Conservation (phyloP, 2,329 filamentous ascomycete genomes). For the Colletotrichum sp. region DNA sequence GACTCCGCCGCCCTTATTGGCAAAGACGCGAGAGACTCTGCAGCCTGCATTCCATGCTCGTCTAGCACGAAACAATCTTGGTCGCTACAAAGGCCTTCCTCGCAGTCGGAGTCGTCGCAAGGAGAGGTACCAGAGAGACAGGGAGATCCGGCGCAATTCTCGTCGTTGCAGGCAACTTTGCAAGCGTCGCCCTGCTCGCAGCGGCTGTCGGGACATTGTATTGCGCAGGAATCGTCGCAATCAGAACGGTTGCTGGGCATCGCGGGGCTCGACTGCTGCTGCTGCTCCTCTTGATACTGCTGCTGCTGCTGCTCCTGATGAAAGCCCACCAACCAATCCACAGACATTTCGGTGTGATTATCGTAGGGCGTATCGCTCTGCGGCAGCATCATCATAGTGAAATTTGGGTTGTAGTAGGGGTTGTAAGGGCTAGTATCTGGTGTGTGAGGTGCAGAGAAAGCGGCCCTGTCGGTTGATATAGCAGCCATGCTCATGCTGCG, state of each 20-base stretch:
- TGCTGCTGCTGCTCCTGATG: background rate
- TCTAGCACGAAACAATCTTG: conserved; percentile 30
- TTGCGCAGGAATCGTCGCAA: conserved; percentile 27
- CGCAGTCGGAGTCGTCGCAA: conserved; percentile 44
- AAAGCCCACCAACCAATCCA: background rate
- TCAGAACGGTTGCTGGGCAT: conserved; percentile 9
- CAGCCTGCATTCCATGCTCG: background rate
- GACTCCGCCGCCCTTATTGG: background rate
- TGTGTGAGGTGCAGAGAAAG: background rate
- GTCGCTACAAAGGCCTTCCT: conserved; percentile 40
- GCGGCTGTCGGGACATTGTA: conserved; percentile 25
- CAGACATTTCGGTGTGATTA: background rate
- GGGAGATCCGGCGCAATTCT: background rate
- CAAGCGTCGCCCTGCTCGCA: background rate
- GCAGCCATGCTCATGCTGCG: conserved; percentile 2
- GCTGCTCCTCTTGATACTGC: background rate
- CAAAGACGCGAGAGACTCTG: background rate
- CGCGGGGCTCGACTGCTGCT: background rate
- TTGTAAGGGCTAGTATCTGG: background rate
- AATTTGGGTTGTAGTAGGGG: background rate
- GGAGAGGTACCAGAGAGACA: background rate
- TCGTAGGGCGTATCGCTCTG: background rate
- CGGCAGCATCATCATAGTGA: background rate
- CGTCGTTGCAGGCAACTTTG: background rate
- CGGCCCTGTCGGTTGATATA: conserved; percentile 2